Conservation (phyloP, 2,329 filamentous ascomycete species). For the Colletotrichum simmondsii region DNA sequence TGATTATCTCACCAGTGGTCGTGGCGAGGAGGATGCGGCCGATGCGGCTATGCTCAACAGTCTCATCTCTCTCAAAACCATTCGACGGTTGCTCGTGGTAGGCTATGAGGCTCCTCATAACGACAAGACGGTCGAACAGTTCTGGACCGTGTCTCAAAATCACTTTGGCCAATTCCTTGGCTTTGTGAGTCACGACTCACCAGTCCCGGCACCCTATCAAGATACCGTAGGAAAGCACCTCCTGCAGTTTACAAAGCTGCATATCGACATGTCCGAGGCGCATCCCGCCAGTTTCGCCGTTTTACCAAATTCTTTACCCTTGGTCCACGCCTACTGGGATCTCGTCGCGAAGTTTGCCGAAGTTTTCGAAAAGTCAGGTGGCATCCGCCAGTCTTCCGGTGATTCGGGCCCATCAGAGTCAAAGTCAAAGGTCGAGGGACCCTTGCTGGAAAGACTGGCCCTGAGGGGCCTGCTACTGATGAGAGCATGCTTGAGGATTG, state of each 20-base stretch:
- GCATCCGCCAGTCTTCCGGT: slow-evolving; percentile 59
- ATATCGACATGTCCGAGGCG: slow-evolving; percentile 83
- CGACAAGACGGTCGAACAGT: slow-evolving; percentile 78
- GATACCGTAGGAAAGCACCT: slow-evolving; percentile 84
- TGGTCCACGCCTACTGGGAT: slow-evolving; percentile 88
- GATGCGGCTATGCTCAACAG: slow-evolving; percentile 79
- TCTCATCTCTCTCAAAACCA: slow-evolving; percentile 79
- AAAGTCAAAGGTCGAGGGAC: slow-evolving; percentile 66
- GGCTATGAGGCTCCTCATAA: slow-evolving; percentile 88
- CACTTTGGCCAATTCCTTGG: slow-evolving; percentile 83
- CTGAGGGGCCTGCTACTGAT: slow-evolving; percentile 86
- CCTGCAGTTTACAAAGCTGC: slow-evolving; percentile 90
- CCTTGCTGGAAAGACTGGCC: slow-evolving; percentile 81
- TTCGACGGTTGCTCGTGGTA: slow-evolving; percentile 81
- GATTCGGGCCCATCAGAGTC: slow-evolving; percentile 45
- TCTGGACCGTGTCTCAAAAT: slow-evolving; percentile 83
- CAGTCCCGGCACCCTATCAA: slow-evolving; percentile 63
- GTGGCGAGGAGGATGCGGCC: slow-evolving; percentile 67
- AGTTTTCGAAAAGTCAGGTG: slow-evolving; percentile 72
- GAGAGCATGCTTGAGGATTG: slow-evolving; percentile 85
- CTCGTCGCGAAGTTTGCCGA: slow-evolving; percentile 82
- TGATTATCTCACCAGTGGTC: slow-evolving; percentile 65
- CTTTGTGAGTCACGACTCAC: slow-evolving; percentile 68
- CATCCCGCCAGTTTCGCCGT: slow-evolving; percentile 87
- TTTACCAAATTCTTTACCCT: slow-evolving; percentile 80